These are phyloP conservation scores for Alnus rubra DNA, from an alignment of 306 rosid species.

Conservation along the genomic window DNA sequence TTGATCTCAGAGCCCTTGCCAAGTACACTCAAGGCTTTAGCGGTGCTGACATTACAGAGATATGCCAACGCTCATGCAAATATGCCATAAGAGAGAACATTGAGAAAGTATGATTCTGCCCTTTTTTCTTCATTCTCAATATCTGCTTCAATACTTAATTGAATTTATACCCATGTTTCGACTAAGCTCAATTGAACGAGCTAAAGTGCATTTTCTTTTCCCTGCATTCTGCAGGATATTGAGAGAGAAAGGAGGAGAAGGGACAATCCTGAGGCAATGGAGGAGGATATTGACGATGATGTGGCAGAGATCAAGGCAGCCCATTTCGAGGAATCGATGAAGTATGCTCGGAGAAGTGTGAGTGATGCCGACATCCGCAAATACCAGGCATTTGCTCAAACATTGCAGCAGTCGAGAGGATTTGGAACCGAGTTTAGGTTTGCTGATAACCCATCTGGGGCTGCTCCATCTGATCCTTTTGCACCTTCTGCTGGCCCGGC, in stretches of 20 bases:
- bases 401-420: constrained; percentile 98
- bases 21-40: constrained; percentile 97
- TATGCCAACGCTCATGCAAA: constrained; percentile 95
- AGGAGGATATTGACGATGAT: constrained; percentile 88
- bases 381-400: constrained; percentile 95
- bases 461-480: constrained; percentile 69
- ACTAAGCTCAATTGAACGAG: background rate
- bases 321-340: constrained; percentile 97
- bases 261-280: constrained; percentile 95
- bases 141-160: background rate
- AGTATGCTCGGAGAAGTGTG: constrained; percentile 92
- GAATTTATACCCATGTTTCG: background rate
- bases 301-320: constrained; percentile 91
- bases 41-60: constrained; percentile 97
- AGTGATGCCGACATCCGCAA: constrained; percentile 98
- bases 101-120: constrained; percentile 66
- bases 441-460: constrained; percentile 46
- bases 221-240: constrained; percentile 61
- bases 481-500: constrained; percentile 72
- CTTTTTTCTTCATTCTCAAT: background rate
- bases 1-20: constrained; percentile 89
- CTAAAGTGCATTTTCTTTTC: background rate
- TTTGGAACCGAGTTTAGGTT: constrained; percentile 90
- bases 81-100: constrained; percentile 97
- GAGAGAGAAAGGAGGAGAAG: constrained; percentile 86